Percentiles rank a stretch among this genome's conserved stretches.
These are phyloP conservation scores for Durusdinium trenchii DNA, from an alignment of 73 alveolate genomes.

Conservation along the genomic window DNA sequence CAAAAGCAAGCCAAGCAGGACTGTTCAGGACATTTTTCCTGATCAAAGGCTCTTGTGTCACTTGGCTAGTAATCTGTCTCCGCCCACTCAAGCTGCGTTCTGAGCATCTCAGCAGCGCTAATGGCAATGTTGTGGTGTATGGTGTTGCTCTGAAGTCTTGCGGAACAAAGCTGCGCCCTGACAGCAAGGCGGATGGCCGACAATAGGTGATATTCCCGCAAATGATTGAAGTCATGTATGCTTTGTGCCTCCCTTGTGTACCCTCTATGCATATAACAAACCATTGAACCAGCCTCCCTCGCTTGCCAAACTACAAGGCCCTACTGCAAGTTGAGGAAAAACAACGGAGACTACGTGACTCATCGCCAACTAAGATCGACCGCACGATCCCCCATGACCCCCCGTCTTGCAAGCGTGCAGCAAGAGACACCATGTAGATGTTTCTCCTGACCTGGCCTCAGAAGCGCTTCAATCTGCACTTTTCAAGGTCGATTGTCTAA, in stretches of 20 bases:
- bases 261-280: background rate
- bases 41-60: too few species aligned
- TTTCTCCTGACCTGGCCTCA: background rate
- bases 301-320: too few species aligned
- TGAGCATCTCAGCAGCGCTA: slow-evolving; percentile 28
- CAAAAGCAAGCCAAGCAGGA: background rate
- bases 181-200: background rate
- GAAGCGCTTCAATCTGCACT: background rate
- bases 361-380: background rate
- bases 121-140: slow-evolving; percentile 35
- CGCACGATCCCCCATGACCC: background rate
- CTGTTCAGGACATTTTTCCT: too few species aligned
- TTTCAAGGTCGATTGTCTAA: too few species aligned
- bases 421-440: background rate
- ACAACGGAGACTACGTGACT: background rate
- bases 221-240: background rate
- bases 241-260: background rate
- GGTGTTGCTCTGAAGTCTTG: slow-evolving; percentile 16
- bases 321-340: too few species aligned
- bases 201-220: background rate
- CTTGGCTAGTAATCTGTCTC: too few species aligned
- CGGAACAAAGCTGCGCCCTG: background rate
- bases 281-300: background rate
- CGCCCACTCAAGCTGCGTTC: too few species aligned
- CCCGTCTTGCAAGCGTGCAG: background rate